Percentiles rank a stretch among this genome's conserved stretches.
phyloP scores from a whole-genome alignment of 805 yeast genomes.

The Sporopachydermia quercuum region DNA sequence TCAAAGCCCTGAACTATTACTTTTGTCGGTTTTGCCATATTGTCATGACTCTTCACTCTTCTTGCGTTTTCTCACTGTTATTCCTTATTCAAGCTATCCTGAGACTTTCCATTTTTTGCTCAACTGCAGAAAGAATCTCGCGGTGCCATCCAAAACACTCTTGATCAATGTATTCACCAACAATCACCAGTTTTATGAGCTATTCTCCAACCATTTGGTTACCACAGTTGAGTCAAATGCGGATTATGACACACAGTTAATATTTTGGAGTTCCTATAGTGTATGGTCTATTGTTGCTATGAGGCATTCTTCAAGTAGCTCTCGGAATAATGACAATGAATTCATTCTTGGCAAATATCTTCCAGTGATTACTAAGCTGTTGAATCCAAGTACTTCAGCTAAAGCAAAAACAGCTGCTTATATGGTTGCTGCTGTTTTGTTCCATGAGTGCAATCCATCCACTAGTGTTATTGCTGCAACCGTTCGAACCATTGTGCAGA shows the following conservation, averaged over 20 bases:
- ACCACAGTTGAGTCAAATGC: conserved; percentile 36
- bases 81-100: conserved; percentile 49
- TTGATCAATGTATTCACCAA: conserved; percentile 53
- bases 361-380: conserved; percentile 18
- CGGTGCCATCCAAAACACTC: conserved; percentile 51
- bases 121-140: conserved; percentile 49
- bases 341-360: conserved; percentile 20
- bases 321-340: conserved; percentile 15
- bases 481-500: conserved; percentile 37
- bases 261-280: conserved; percentile 64
- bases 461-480: conserved; percentile 41
- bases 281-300: conserved; percentile 55
- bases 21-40: conserved; percentile 70
- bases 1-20: conserved; percentile 57
- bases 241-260: conserved; percentile 52
- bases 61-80: conserved; percentile 56
- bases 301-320: conserved; percentile 18
- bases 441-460: conserved; percentile 55
- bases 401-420: conserved; percentile 77
- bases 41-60: conserved; percentile 59
- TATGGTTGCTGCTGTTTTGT: conserved; percentile 64
- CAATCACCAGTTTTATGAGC: conserved; percentile 51
- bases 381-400: conserved; percentile 15
- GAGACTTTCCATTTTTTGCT: conserved; percentile 58
- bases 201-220: conserved; percentile 43